Conservation (phyloP, 257 asterid genomes). For the Solanum etuberosum region DNA sequence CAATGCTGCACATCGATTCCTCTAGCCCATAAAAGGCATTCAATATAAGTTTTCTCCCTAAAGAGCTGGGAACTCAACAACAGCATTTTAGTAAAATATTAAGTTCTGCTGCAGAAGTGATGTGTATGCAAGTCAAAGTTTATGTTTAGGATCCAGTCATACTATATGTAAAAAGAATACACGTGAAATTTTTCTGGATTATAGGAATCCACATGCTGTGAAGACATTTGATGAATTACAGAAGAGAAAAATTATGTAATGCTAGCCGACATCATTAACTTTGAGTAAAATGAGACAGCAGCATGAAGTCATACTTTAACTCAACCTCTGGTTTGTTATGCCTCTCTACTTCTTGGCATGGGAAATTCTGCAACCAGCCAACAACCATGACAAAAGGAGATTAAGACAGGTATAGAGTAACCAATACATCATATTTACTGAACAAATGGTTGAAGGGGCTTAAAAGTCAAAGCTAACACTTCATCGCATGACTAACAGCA, state of each 20-base stretch:
- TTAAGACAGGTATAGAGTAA: background rate
- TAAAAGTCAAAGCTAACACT: background rate
- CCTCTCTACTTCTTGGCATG: constrained; percentile 99
- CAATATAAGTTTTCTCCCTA: background rate
- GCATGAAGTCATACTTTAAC: constrained; percentile 53
- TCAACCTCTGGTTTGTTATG: constrained; percentile 99
- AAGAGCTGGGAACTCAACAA: background rate
- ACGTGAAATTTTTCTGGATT: background rate
- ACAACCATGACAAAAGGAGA: constrained; percentile 11
- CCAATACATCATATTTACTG: background rate
- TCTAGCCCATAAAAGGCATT: background rate
- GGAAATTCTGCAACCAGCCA: constrained; percentile 76
- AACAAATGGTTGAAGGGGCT: background rate
- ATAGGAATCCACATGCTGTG: background rate
- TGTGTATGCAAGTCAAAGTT: background rate
- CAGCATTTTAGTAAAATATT: background rate
- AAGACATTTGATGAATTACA: background rate
- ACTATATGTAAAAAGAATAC: background rate
- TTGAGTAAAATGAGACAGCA: background rate
- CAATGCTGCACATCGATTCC: background rate
- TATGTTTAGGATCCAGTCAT: background rate
- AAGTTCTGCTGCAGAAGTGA: background rate
- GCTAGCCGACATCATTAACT: background rate
- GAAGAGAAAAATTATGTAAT: background rate
- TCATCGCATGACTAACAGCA: background rate